These are phyloP conservation scores for Fusarium penzigii DNA, from an alignment of 2,329 filamentous ascomycete genomes.

Conservation along the genomic window DNA sequence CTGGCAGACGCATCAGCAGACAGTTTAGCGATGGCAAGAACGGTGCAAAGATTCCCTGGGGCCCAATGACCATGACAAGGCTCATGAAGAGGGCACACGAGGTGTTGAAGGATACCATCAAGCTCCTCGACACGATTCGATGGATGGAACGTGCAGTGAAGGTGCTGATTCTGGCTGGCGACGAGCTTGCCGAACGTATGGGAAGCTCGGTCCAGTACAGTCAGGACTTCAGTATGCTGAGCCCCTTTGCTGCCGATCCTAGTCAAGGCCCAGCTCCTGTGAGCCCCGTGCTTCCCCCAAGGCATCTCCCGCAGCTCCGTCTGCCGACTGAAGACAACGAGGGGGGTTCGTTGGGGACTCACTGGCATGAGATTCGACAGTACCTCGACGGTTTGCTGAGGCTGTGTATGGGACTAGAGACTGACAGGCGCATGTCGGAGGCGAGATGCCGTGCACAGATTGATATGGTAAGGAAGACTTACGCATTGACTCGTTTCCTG, in stretches of 20 bases:
- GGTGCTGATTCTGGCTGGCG: constrained; percentile 44
- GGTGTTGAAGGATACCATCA: constrained; percentile 46
- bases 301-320: constrained; percentile 15
- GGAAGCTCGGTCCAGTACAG: constrained; percentile 21
- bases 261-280: constrained; percentile 26
- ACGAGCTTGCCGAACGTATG: constrained; percentile 40
- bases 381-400: constrained; percentile 46
- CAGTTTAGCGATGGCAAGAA: constrained; percentile 27
- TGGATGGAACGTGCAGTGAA: constrained; percentile 51
- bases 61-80: constrained; percentile 46
- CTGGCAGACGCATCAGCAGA: constrained; percentile 23
- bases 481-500: background rate
- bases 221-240: constrained; percentile 29
- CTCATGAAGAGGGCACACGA: constrained; percentile 51
- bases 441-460: constrained; percentile 48
- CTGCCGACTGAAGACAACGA: constrained; percentile 17
- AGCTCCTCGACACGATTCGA: constrained; percentile 46
- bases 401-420: constrained; percentile 46
- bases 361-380: constrained; percentile 50
- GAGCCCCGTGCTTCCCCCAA: constrained; percentile 28
- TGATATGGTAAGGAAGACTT: constrained; percentile 40
- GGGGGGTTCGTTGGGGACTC: constrained; percentile 34
- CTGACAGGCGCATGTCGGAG: constrained; percentile 48
- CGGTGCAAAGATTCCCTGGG: constrained; percentile 29
- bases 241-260: constrained; percentile 21